Percentiles rank a stretch among this genome's conserved stretches.
These are phyloP conservation scores for Brassica hybrid DNA, from an alignment of 441 rosid genomes.

Conservation along the genomic window DNA sequence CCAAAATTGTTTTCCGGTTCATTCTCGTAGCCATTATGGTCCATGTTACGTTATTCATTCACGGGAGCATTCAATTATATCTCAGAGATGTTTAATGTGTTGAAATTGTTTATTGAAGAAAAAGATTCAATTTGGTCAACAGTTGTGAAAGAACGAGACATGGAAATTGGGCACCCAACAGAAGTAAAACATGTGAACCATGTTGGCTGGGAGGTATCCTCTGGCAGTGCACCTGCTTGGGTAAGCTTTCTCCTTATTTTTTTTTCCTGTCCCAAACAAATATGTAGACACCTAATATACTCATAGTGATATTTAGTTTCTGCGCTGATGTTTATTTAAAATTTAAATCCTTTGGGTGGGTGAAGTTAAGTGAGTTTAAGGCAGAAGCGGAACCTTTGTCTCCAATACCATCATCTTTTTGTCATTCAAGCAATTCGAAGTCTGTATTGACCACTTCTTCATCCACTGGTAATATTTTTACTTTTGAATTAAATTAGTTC, in stretches of 20 bases:
- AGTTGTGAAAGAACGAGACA: conserved; percentile 65
- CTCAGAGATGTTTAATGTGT: conserved; percentile 1
- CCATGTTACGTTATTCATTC: conserved; percentile 1
- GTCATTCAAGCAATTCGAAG: conserved; percentile 48
- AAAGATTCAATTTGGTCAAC: conserved; percentile 8
- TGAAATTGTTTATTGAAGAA: background rate
- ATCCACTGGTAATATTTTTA: conserved; percentile 53
- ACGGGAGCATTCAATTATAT: background rate
- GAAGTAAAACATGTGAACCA: conserved; percentile 75
- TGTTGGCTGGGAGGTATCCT: conserved; percentile 64
- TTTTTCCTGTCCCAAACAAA: background rate
- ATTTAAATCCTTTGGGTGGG: background rate
- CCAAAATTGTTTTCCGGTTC: background rate
- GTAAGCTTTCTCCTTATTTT: conserved; percentile 34
- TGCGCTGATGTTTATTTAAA: conserved; percentile 15
- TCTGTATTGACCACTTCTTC: conserved; percentile 62
- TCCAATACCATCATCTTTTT: conserved; percentile 37
- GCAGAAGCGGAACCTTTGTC: conserved; percentile 40
- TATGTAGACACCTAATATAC: background rate
- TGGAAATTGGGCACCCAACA: conserved; percentile 72
- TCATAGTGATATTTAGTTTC: background rate
- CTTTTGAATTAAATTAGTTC: background rate
- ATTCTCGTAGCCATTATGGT: conserved; percentile 5
- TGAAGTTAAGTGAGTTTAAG: conserved; percentile 85
- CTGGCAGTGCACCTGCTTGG: conserved; percentile 64